Conservation (phyloP, 495 filamentous ascomycete species). For the Penicillium cosmopolitanum region DNA sequence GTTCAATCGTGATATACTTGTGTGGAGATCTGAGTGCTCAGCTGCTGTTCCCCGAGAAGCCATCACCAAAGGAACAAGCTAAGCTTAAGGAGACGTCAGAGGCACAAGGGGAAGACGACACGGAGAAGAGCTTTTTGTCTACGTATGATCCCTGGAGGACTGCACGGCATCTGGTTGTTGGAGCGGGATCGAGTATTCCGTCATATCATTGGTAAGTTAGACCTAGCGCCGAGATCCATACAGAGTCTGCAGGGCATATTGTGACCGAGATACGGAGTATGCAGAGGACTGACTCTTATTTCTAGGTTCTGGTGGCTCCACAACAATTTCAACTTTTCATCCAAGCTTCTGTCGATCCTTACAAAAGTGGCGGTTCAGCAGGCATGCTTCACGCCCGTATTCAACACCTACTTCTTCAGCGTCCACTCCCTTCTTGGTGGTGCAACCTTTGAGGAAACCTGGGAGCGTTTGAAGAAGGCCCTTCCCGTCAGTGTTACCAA, state of each 20-base stretch:
- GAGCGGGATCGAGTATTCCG: conserved; percentile 71
- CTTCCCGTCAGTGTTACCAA: conserved; percentile 78
- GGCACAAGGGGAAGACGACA: conserved; percentile 6
- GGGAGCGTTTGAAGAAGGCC: conserved; percentile 71
- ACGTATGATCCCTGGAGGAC: conserved; percentile 74
- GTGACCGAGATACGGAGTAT: not conserved
- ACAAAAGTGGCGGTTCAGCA: conserved; percentile 85
- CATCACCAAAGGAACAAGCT: conserved; percentile 8
- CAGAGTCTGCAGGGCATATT: not conserved
- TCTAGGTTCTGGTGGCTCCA: conserved; percentile 80
- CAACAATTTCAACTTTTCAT: conserved; percentile 77
- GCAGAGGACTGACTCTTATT: conserved; percentile 7
- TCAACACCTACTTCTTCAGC: conserved; percentile 92
- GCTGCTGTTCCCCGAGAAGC: conserved; percentile 48
- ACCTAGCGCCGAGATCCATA: not conserved
- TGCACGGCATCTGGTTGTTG: conserved; percentile 71
- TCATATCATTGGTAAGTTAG: conserved; percentile 71
- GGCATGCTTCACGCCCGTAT: conserved; percentile 78
- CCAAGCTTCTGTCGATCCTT: conserved; percentile 66
- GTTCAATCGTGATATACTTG: conserved; percentile 76
- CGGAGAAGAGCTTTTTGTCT: conserved; percentile 38
- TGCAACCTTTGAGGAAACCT: conserved; percentile 61
- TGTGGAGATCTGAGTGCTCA: conserved; percentile 84
- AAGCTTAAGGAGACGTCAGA: conserved; percentile 5
- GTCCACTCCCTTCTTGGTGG: conserved; percentile 70